Evolutionary conservation across 129 eudicot genomes (phyloP), one percentile per base, ranked within the genome.

Genomic region (Centrapalus pauciflorus): DNA sequence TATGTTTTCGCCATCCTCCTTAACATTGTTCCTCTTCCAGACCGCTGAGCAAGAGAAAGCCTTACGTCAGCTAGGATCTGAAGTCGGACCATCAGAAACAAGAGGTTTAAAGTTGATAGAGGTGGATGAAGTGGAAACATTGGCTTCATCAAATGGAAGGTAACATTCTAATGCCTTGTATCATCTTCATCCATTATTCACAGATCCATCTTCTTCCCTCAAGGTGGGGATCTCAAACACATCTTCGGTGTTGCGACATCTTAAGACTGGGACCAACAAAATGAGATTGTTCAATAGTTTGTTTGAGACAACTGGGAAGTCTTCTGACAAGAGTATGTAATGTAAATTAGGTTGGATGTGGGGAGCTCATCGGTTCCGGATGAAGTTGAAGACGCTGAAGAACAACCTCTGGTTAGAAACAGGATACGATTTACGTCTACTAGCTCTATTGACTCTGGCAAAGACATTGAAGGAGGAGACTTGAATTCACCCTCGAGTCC

Each of bases 301-400:
- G 0, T 33, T 33, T 33, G 37, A 33, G 37, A 33, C 37, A 33
- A 33, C 7, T 33, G 37, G 4, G 37, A 33, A 4, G 37, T 19
- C 21, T 73, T 68, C 49, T 60, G 55, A 77, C 49, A 25, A 63
- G 66, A 13, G 11, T 37, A 23, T 70, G 51, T 11, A 54, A 66
- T 73, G 37, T 71, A 68, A 69, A 61, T 48, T 66, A 81, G 85
- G 76, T 70, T 79, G 79, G 86, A 86, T 50, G 80, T 73, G 55
- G 95, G 96, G 61, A 83, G 92, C 72, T 83, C 92, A 43, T 83
- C 87, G 32, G 24, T 77, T 70, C 92, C 76, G 34, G 92, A 88
- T 56, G 98, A 85, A 76, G 84, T 70, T 51, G 98, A 93, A 35
- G 98, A 93, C 58, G 70, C 48, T 41, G 99, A 94, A 82, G 99